Conservation (phyloP, 345 rosid species). For the Citrus medica region DNA sequence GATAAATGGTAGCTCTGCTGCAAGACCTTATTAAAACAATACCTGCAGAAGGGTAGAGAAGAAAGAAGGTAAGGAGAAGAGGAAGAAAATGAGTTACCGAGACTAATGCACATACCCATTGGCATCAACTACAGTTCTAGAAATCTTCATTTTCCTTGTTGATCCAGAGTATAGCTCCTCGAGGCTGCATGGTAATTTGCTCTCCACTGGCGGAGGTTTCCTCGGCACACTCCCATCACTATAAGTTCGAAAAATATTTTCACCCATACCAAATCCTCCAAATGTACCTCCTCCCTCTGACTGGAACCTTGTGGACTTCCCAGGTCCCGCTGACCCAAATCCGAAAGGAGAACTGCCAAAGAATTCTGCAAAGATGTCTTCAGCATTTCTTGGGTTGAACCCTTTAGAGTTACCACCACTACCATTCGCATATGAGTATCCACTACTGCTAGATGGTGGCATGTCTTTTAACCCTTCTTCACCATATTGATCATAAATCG, state of each 20-base stretch:
- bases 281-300: conserved; percentile 69
- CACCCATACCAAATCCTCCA: conserved; percentile 51
- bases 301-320: conserved; percentile 70
- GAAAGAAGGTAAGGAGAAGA: neutral
- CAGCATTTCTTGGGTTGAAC: conserved; percentile 92
- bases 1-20: neutral
- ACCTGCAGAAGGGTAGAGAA: neutral
- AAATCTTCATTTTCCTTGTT: conserved; percentile 96
- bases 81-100: neutral
- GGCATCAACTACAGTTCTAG: conserved; percentile 71
- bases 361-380: conserved; percentile 93
- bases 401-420: conserved; percentile 42
- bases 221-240: conserved; percentile 52
- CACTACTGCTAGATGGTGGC: conserved; percentile 60
- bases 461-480: conserved; percentile 90
- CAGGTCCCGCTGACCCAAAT: conserved; percentile 69
- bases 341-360: conserved; percentile 89
- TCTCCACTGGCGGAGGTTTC: conserved; percentile 92
- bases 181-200: conserved; percentile 87
- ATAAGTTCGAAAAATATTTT: conserved; percentile 60
- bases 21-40: neutral
- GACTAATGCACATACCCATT: conserved; percentile 50
- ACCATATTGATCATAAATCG: conserved; percentile 76
- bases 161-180: conserved; percentile 87
- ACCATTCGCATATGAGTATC: conserved; percentile 30